Conservation (phyloP, 192 early-diverging fungal species). For the Umbelopsis sp. region DNA sequence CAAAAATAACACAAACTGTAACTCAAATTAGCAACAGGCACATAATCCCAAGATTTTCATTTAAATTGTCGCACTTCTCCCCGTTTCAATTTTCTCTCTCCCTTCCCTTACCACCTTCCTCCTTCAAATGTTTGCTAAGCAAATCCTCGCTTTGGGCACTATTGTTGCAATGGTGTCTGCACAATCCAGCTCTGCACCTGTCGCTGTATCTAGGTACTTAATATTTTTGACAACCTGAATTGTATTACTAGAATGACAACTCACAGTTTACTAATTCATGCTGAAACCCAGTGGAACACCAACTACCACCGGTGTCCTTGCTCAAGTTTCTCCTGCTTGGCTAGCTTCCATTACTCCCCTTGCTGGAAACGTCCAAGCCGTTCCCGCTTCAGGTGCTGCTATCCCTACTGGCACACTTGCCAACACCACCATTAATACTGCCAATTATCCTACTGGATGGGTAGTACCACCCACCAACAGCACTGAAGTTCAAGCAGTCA, state of each 20-base stretch:
- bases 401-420: constrained; percentile 30
- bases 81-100: neutral
- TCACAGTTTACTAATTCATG: too few relatives aligned
- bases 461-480: constrained; percentile 39
- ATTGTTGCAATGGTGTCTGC: neutral
- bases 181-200: neutral
- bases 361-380: constrained; percentile 24
- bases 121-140: neutral
- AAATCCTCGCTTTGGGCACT: neutral
- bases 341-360: constrained; percentile 24
- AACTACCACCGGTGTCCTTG: constrained; percentile 3
- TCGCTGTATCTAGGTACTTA: neutral
- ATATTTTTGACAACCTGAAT: neutral
- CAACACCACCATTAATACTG: neutral
- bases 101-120: constrained; percentile 5
- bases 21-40: too few relatives aligned
- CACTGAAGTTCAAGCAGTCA: constrained; percentile 31
- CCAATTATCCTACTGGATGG: constrained; percentile 40
- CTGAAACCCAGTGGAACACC: constrained; percentile 8
- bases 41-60: neutral
- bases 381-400: constrained; percentile 18
- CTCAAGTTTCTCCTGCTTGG: constrained; percentile 33
- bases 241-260: too few relatives aligned
- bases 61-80: neutral
- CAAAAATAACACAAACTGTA: neutral